phyloP scores from a whole-genome alignment of 192 early-diverging fungal species.

The Backusella macrospora region DNA sequence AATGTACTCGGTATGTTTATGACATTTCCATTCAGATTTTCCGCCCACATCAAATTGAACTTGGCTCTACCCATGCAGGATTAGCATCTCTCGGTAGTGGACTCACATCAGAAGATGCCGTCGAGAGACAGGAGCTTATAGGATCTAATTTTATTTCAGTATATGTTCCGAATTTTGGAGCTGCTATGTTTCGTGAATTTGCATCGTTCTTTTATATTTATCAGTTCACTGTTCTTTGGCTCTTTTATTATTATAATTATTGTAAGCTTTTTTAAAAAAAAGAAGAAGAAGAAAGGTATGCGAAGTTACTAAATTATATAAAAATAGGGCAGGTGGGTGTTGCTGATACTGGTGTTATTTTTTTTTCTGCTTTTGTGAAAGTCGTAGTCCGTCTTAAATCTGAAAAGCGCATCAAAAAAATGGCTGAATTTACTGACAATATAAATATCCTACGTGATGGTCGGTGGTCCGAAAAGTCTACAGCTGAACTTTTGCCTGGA shows the following conservation, averaged over 20 bases:
- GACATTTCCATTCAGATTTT: slow-evolving; percentile 51
- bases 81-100: slow-evolving; percentile 46
- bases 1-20: slow-evolving; percentile 78
- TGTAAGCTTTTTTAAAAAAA: slow-evolving; percentile 17
- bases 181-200: slow-evolving; percentile 61
- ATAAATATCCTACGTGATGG: slow-evolving; percentile 59
- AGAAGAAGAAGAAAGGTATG: neutral
- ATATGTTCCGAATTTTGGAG: slow-evolving; percentile 55
- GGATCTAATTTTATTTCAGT: slow-evolving; percentile 76
- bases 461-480: slow-evolving; percentile 52
- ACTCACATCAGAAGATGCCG: slow-evolving; percentile 54
- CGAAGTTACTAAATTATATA: neutral
- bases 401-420: slow-evolving; percentile 57
- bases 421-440: slow-evolving; percentile 58
- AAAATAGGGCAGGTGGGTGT: slow-evolving; percentile 48
- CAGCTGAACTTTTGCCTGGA: slow-evolving; percentile 65
- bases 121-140: slow-evolving; percentile 54
- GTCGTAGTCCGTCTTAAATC: slow-evolving; percentile 51
- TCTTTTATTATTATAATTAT: slow-evolving; percentile 58
- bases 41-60: slow-evolving; percentile 57
- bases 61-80: slow-evolving; percentile 55
- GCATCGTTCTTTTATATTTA: slow-evolving; percentile 59
- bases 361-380: slow-evolving; percentile 54
- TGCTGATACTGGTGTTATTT: slow-evolving; percentile 53
- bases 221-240: slow-evolving; percentile 53